These are phyloP conservation scores for Paramecium sexaurelia DNA, from an alignment of 73 alveolate species.

Conservation along the genomic window DNA sequence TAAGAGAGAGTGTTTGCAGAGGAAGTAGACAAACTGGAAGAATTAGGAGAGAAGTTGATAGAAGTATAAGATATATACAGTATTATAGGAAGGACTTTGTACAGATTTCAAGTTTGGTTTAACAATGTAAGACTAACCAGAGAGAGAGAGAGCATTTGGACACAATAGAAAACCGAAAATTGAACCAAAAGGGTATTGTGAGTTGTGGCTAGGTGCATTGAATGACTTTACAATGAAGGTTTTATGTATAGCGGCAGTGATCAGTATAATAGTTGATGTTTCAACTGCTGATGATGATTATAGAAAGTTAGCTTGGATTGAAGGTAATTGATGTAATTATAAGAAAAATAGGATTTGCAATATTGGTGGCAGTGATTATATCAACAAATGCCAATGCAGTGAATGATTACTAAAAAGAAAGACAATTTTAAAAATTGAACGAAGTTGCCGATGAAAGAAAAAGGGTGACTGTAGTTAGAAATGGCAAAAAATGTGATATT, in stretches of 20 bases:
- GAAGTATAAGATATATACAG: neutral
- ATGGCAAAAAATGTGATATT: constrained; percentile 71
- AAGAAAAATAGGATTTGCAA: constrained; percentile 55
- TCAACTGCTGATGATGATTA: constrained; percentile 73
- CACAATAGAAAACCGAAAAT: constrained; percentile 66
- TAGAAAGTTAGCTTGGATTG: constrained; percentile 88
- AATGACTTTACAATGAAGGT: constrained; percentile 83
- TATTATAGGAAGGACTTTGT: constrained; percentile 25
- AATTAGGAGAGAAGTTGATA: constrained; percentile 56
- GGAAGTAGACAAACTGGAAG: constrained; percentile 69
- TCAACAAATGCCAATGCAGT: constrained; percentile 45
- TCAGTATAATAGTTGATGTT: constrained; percentile 76
- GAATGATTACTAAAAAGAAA: constrained; percentile 45
- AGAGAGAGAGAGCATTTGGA: constrained; percentile 76
- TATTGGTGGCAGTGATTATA: constrained; percentile 43
- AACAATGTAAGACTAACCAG: constrained; percentile 1
- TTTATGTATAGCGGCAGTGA: constrained; percentile 81
- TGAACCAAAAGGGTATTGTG: constrained; percentile 70
- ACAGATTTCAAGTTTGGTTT: constrained; percentile 65
- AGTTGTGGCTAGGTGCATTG: constrained; percentile 76
- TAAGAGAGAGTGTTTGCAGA: constrained; percentile 71
- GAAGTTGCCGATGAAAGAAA: constrained; percentile 69
- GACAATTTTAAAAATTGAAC: constrained; percentile 48
- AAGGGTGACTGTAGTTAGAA: constrained; percentile 82
- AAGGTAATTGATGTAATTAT: constrained; percentile 75